A percentile compares a stretch with the other conserved stretches of the same genome.
These are phyloP conservation scores for Phytophthora rubi DNA, from an alignment of 352 stramenopile genomes.

Conservation along the genomic window DNA sequence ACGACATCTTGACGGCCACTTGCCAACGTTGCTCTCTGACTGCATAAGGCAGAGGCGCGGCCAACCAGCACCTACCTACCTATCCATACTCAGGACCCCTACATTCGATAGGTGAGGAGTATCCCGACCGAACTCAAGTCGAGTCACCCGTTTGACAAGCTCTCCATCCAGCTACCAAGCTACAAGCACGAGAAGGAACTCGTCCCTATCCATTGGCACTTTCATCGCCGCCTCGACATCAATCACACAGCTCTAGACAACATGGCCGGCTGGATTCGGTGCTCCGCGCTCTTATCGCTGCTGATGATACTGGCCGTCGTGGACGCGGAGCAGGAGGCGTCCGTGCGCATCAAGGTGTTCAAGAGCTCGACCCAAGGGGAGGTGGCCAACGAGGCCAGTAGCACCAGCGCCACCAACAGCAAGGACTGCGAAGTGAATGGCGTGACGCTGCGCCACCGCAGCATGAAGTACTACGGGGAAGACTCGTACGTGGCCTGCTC, in stretches of 20 bases:
- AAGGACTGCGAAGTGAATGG: conserved; percentile 66
- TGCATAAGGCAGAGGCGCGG: conserved; percentile 25
- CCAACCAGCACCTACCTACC: conserved; percentile 12
- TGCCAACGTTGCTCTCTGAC: conserved; percentile 18
- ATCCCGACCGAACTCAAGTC: conserved; percentile 12
- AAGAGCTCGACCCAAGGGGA: conserved; percentile 7
- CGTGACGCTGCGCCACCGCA: conserved; percentile 61
- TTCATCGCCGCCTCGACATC: conserved; percentile 16
- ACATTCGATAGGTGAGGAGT: conserved; percentile 25
- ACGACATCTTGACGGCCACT: conserved; percentile 22
- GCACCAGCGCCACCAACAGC: conserved; percentile 5
- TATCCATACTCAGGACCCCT: background rate
- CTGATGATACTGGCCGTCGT: conserved; percentile 26
- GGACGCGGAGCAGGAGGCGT: conserved; percentile 34
- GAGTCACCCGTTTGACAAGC: conserved; percentile 13
- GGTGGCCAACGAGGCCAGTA: conserved; percentile 5
- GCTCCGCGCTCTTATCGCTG: conserved; percentile 24
- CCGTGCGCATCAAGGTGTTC: conserved; percentile 24
- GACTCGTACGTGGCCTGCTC: conserved; percentile 81
- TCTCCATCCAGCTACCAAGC: conserved; percentile 8
- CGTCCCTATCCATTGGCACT: conserved; percentile 30
- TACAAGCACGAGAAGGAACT: conserved; percentile 8
- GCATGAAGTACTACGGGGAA: conserved; percentile 74
- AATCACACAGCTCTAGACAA: conserved; percentile 6
- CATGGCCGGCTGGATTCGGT: conserved; percentile 40